phyloP scores from a whole-genome alignment of 306 rosid genomes.

The Vigna nakashimae region DNA sequence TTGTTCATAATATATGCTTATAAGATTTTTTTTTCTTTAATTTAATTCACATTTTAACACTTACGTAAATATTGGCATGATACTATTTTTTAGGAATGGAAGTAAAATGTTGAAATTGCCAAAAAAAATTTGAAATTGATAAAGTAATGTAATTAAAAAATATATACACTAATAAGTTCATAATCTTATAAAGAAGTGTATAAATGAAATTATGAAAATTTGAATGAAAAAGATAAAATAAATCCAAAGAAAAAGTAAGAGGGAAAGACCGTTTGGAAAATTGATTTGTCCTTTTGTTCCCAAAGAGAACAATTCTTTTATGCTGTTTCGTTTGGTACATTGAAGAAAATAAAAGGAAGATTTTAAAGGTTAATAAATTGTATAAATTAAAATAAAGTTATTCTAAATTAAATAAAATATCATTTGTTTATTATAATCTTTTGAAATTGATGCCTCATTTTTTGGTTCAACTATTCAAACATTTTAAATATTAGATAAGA shows the following conservation, averaged over 20 bases:
- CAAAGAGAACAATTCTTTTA: neutral
- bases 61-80: neutral
- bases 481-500: too few relatives aligned
- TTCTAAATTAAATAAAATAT: neutral
- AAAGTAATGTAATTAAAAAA: neutral
- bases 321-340: neutral
- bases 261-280: neutral
- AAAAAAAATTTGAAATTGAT: neutral
- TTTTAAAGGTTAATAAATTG: neutral
- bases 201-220: neutral
- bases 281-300: neutral
- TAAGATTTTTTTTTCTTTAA: too few relatives aligned
- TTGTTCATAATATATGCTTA: too few relatives aligned
- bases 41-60: too few relatives aligned
- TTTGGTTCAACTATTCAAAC: too few relatives aligned
- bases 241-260: neutral
- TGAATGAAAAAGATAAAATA: neutral
- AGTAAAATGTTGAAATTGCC: neutral
- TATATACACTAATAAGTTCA: neutral
- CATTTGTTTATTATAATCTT: too few relatives aligned
- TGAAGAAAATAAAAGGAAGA: neutral
- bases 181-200: neutral
- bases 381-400: neutral
- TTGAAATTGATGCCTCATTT: too few relatives aligned
- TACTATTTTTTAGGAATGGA: neutral